Base-by-base conservation (phyloP, 306 rosid species). In the Corylus avellana region DNA sequence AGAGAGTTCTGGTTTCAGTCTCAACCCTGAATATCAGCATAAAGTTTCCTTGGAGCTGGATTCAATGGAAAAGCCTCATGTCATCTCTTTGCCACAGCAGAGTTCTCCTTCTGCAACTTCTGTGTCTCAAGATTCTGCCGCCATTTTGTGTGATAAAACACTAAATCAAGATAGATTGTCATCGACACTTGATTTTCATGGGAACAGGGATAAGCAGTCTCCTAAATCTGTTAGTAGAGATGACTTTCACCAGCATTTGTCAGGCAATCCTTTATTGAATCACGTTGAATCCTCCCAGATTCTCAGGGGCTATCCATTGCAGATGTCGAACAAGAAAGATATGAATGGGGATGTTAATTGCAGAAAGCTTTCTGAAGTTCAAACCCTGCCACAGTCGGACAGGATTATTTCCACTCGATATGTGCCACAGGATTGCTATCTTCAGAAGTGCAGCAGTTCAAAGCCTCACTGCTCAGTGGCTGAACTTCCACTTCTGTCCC, bases 251-350 rank as follows among this genome's bases (percentile, higher is more conserved):
- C 89, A 79, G 75, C 69, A 68, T 75, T 80, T 75, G 67, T 35
- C 79, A 47, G 51, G 88, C 42, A 77, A 68, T 78, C 86, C 59
- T 74, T 35, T 39, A 44, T 78, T 51, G 51, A 54, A 72, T 74
- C 81, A 44, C 39, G 76, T 62, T 29, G 91, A 90, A 77, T 69
- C 88, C 27, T 81, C 75, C 12, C 86, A 87, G 77, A 75, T 86
- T 75, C 84, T 89, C 62, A 86, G 83, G 81, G 85, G 92, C 66
- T 84, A 84, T 84, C 87, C 92, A 17, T 72, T 89, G 80, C 85
- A 80, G 32, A 47, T 80, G 77, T 81, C 84, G 57, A 57, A 77
- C 39, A 78, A 85, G 81, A 82, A 85, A 29, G 97, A 84, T 80
- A 80, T 83, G 53, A 87, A 90, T 27, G 89, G 86, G 20, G 89